phyloP scores from a whole-genome alignment of 2,329 filamentous ascomycete species.

The Monosporascus sp. region DNA sequence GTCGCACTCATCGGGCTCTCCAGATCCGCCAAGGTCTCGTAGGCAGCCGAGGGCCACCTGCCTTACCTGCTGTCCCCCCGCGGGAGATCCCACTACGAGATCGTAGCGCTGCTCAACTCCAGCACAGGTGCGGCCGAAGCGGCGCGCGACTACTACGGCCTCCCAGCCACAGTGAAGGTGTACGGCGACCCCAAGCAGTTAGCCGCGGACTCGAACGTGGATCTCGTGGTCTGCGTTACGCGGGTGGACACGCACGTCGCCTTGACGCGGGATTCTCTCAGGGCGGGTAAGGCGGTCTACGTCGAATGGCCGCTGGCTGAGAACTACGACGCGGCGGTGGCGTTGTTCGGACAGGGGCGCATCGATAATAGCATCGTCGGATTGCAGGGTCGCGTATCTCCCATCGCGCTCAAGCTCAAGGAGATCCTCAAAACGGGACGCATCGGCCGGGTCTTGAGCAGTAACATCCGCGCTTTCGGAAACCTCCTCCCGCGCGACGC shows the following conservation, averaged over 20 bases:
- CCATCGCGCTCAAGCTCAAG: conserved; percentile 38
- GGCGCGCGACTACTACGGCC: conserved; percentile 38
- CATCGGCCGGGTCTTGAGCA: conserved; percentile 50
- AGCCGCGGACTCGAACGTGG: conserved; percentile 43
- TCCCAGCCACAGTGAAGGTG: conserved; percentile 36
- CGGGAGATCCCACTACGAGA: conserved; percentile 38
- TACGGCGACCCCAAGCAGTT: conserved; percentile 47
- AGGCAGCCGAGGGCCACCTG: conserved; percentile 53
- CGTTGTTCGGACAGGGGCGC: conserved; percentile 32
- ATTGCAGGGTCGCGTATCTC: conserved; percentile 45
- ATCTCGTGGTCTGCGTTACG: conserved; percentile 51
- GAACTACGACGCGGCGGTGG: conserved; percentile 33
- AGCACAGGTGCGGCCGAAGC: conserved; percentile 37
- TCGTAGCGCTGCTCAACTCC: conserved; percentile 50
- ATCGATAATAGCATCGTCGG: conserved; percentile 41
- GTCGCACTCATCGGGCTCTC: conserved; percentile 57
- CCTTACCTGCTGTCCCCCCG: conserved; percentile 50
- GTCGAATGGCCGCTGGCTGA: conserved; percentile 56
- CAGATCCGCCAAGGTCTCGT: conserved; percentile 43
- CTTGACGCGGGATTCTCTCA: conserved; percentile 40
- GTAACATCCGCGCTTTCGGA: conserved; percentile 36
- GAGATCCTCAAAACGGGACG: conserved; percentile 38
- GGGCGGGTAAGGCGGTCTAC: conserved; percentile 48
- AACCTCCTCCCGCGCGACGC: conserved; percentile 30
- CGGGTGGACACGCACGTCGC: conserved; percentile 49